phyloP scores from a whole-genome alignment of 169 alveolate genomes.

The Cryptosporidium sp. region DNA sequence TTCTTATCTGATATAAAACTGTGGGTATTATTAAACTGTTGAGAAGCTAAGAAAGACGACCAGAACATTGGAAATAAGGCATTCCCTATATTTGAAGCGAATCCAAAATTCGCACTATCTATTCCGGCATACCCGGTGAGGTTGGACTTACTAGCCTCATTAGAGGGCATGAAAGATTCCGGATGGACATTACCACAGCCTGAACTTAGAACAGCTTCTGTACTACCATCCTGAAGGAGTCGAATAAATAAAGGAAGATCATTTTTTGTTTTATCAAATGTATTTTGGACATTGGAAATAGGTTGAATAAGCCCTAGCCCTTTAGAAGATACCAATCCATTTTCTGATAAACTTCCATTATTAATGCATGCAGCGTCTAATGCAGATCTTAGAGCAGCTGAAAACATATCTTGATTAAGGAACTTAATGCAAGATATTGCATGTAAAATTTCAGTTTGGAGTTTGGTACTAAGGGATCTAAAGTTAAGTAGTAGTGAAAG shows the following conservation, averaged over 20 bases:
- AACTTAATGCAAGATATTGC: constrained; percentile 45
- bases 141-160: not conserved
- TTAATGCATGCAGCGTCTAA: constrained; percentile 9
- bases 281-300: not conserved
- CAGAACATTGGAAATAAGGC: constrained; percentile 14
- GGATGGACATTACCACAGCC: not conserved
- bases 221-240: constrained; percentile 6
- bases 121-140: constrained; percentile 1
- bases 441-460: constrained; percentile 27
- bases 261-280: not conserved
- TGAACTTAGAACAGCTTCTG: not conserved
- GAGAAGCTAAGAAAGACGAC: constrained; percentile 3
- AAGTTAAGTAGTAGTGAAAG: constrained; percentile 19
- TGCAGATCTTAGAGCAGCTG: constrained; percentile 29
- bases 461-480: constrained; percentile 27
- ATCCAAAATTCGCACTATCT: constrained; percentile 7
- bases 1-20: not conserved
- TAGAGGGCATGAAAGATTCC: not conserved
- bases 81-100: not conserved
- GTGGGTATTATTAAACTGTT: not conserved
- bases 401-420: constrained; percentile 36
- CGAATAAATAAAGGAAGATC: constrained; percentile 17
- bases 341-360: constrained; percentile 24
- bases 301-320: not conserved
- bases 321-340: not conserved